phyloP scores from a whole-genome alignment of 2,329 filamentous ascomycete genomes.

The Metarhizium humberi region DNA sequence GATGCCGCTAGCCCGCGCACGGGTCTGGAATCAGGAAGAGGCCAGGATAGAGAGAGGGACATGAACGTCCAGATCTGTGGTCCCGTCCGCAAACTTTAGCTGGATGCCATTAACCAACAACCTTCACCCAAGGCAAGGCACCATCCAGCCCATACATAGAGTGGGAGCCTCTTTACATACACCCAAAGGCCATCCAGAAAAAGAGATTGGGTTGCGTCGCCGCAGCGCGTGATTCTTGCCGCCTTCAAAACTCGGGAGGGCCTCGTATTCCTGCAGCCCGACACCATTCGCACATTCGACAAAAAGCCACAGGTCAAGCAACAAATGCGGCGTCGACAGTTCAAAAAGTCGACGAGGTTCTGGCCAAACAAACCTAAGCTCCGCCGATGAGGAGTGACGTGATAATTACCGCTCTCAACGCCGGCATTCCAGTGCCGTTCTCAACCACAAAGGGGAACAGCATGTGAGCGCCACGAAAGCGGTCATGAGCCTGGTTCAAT shows the following conservation, averaged over 20 bases:
- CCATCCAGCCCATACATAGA: too few species aligned
- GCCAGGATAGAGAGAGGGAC: too few species aligned
- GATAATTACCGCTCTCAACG: not conserved
- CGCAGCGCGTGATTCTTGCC: not conserved
- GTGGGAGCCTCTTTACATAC: not conserved
- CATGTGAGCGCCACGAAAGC: not conserved
- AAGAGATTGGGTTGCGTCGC: not conserved
- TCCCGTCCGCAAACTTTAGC: too few species aligned
- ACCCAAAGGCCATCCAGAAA: not conserved
- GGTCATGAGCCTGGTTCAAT: not conserved
- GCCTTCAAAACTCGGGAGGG: not conserved
- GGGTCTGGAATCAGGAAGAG: too few species aligned
- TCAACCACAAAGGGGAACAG: not conserved
- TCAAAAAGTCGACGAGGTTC: not conserved
- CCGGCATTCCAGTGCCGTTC: not conserved
- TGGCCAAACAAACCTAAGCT: too few species aligned
- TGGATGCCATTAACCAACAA: too few species aligned
- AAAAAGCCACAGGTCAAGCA: not conserved
- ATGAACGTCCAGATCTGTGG: too few species aligned
- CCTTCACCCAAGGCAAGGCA: too few species aligned
- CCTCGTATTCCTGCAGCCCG: not conserved
- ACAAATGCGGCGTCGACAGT: not conserved
- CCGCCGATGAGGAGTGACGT: not conserved
- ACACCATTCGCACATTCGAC: not conserved
- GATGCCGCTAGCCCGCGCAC: too few species aligned